Base-by-base conservation (phyloP, 2,329 filamentous ascomycete species). In the Epichloe gansuensis region DNA sequence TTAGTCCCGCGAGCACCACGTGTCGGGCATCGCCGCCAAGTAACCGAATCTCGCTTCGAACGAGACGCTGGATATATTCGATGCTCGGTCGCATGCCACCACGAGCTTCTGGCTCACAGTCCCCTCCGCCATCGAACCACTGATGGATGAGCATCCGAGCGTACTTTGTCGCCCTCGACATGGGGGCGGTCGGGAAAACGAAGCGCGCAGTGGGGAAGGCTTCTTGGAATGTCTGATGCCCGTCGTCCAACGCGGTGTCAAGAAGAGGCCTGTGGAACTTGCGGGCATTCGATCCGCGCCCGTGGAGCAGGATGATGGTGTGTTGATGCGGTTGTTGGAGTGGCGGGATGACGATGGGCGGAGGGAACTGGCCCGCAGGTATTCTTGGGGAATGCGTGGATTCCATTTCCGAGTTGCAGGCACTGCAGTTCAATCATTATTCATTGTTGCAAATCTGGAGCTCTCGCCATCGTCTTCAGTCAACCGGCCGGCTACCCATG, bases 271-370 rank as follows among this genome's bases (percentile, higher is more conserved):
- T 56, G 11, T 65, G 67, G 48, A 77, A 78, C 35, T 65, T 67
- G 5, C 59, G 41, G 1, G 67, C 71, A 49, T 61, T 69, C 41
- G 64, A 70, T n/a, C 75, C 74, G 7, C 74, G 72, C 38, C 74
- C 75, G 54, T 78, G 75, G 5, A 78, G 69, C 50, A 77, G 60
- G 54, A 78, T 67, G 52, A 77, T 57, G 28, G 73, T 75, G 50
- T 71, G 63, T n/a, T 57, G 64, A 57, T 77, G 75, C 0, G 60
- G 59, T 5, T 52, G 41, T 0, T 55, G 54, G 1, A 63, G 51
- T 4, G 65, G 63, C 9, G 60, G 55, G 9, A 61, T 31, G 21
- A 52, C 21, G 11, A 60, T 48, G 3, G 58, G 57, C 7, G 58
- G 57, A 5, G 58, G 57, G 17, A 67, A 65, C 15, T 58, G 17